Base-by-base conservation (phyloP, 1,284 basidiomycete species). In the Heliocybe sulcata region DNA sequence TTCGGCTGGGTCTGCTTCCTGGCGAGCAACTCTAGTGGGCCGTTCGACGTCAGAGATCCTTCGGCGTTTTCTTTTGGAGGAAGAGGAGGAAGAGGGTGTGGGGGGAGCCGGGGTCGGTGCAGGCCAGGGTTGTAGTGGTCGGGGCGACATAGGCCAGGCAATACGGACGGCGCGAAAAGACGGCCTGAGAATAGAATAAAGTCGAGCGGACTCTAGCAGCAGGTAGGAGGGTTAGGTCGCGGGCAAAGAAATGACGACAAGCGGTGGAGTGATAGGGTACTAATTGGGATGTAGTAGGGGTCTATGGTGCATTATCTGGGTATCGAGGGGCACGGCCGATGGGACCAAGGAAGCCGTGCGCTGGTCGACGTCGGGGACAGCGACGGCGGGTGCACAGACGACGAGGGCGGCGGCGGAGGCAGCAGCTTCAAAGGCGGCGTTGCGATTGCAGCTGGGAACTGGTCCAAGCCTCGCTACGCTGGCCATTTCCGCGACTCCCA, bases 1-100 rank as follows among this genome's bases (percentile, higher is more conserved):
- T 52, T 53, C 56, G 54, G 55, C 35, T 38, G 50, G 51, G 11
- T 51, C 49, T 26, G 45, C 23, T 45, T 53, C 19, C 45, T 52
- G 51, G 11, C 22, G 35, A 45, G 42, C 42, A 16, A 45, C 42
- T 49, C 22, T 49, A 16, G 27, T 9, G 23, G 47, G 47, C 22
- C 23, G 47, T 11, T 49, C 47, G 6, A 9, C 47, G 12, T 3
- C 38, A 42, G 38, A 42, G 16, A 49, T 20, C n/a, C 47, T 49
- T n/a, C 47, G 22, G n/a, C 47, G 47, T 22, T 49, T 49, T 26
- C 47, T 25, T 29, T 25, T 49, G 20, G 47, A 25, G 3, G 47
- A 49, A 11, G 47, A 26, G 8, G 47, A 49, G 10, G 47, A 26
- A 9, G 20, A 49, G 47, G 47, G 47, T 6, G 6, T 16, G 38